Percentiles rank a stretch among this genome's conserved stretches.
Conservation (phyloP, 768 basidiomycete genomes). For the Gelatoporia subvermispora region DNA sequence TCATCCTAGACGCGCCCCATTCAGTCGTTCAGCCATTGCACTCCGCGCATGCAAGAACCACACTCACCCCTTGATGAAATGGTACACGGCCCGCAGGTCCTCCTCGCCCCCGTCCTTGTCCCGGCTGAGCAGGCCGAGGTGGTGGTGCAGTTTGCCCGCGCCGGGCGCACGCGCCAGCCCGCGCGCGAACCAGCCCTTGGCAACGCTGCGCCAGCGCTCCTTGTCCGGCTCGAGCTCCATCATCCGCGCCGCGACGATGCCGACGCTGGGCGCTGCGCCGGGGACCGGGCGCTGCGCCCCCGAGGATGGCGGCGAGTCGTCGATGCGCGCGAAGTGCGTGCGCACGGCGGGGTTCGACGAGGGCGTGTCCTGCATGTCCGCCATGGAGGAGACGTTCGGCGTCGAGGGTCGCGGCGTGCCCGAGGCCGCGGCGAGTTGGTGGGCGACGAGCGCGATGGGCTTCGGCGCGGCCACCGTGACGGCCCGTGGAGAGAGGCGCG, state of each 20-base stretch:
- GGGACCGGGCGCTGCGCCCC: conserved; percentile 29
- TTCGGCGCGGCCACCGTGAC: conserved; percentile 57
- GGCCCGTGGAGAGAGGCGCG: conserved; percentile 27
- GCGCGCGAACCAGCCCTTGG: conserved; percentile 88
- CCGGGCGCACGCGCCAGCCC: conserved; percentile 89
- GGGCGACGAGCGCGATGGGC: conserved; percentile 24
- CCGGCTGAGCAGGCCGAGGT: conserved; percentile 81
- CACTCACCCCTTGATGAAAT: conserved; percentile 88
- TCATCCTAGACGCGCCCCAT: conserved; percentile 60
- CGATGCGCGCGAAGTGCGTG: conserved; percentile 16
- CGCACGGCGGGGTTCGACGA: conserved; percentile 13
- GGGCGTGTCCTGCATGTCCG: conserved; percentile 10
- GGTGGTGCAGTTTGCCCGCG: conserved; percentile 92
- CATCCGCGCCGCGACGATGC: conserved; percentile 73
- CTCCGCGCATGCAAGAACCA: conserved; percentile 1
- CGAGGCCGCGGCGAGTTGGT: conserved; percentile 20
- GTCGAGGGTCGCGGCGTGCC: conserved; percentile 19
- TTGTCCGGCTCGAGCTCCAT: conserved; percentile 88
- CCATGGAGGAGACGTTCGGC: conserved; percentile 9
- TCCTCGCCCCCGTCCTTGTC: conserved; percentile 85
- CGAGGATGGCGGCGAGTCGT: conserved; percentile 26
- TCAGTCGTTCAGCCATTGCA: conserved; percentile 2
- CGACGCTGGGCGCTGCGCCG: conserved; percentile 68
- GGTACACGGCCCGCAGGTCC: conserved; percentile 83
- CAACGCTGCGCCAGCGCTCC: conserved; percentile 86